A percentile compares a stretch with the other conserved stretches of the same genome.
These are phyloP conservation scores for Neohortaea acidophila DNA, from an alignment of 495 filamentous ascomycete species.

Conservation along the genomic window DNA sequence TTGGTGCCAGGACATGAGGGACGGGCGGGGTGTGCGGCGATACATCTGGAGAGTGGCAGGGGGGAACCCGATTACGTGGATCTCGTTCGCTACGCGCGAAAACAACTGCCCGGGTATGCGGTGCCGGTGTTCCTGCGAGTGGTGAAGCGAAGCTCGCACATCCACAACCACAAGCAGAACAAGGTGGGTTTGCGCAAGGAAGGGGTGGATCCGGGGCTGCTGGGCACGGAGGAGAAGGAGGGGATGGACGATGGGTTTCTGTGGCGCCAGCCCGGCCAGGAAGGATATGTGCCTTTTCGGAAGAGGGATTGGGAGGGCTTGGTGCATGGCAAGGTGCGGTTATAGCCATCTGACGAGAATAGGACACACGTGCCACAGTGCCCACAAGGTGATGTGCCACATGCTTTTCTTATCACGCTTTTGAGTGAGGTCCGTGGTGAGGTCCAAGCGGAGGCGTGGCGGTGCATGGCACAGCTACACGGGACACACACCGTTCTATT, in stretches of 20 bases:
- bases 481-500: too few species aligned
- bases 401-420: too few species aligned
- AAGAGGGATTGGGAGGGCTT: conserved; percentile 21
- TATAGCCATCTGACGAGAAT: too few species aligned
- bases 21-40: conserved; percentile 27
- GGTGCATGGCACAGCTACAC: too few species aligned
- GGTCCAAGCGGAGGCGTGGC: too few species aligned
- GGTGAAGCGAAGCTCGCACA: conserved; percentile 42
- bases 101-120: conserved; percentile 54
- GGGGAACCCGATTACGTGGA: conserved; percentile 27
- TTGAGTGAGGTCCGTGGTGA: too few species aligned
- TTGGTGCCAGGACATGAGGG: conserved; percentile 27
- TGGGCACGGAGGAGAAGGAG: conserved; percentile 14
- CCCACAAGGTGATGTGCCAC: too few species aligned
- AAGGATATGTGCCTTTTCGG: conserved; percentile 20
- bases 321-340: conserved; percentile 14
- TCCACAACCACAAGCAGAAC: conserved; percentile 76
- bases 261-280: conserved; percentile 12
- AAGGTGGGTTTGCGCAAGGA: conserved; percentile 59
- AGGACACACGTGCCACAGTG: too few species aligned
- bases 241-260: conserved; percentile 16
- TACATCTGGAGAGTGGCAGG: conserved; percentile 48
- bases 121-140: conserved; percentile 62
- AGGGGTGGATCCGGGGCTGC: conserved; percentile 44
- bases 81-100: conserved; percentile 30